Base-by-base conservation (phyloP, 352 stramenopile species). In the Aphanomyces euteiches region DNA sequence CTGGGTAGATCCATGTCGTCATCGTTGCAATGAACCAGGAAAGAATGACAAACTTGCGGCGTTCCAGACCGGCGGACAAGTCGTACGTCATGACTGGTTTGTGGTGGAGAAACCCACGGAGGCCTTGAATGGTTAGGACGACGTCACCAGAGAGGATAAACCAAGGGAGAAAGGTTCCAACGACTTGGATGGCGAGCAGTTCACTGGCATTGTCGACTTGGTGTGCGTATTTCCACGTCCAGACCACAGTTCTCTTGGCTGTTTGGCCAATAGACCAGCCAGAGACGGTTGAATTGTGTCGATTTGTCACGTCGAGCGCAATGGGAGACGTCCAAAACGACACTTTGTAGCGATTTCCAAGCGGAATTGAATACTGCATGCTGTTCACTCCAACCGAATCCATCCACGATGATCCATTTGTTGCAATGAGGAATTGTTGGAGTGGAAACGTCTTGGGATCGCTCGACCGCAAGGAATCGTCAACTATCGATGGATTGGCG, bases 191-290 rank as follows among this genome's bases (percentile, higher is more conserved):
- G 15, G 43, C 8, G 8, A 54, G 34, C n/a, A 70, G 39, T 8
- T 69, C 63, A 15, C n/a, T 63, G 6, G n/a, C 36, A 19, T 70
- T 70, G 4, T 47, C 64, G 8, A 70, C 64, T 13, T 47, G 8
- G 39, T 70, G 64, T 19, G 47, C 64, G 5, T 17, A 47, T 21
- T 45, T 41, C 64, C 64, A 70, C 10, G 41, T 36, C 1, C 36
- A 3, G 2, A 37, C 19, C 34, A 47, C 39, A 10, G n/a, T 21
- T 4, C 28, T 50, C 13, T 50, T 19, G 12, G 47, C 59, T 3
- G 10, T 21, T 12, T 34, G 12, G 36, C 63, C 63, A 10, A 37
- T 10, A 28, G n/a, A 59, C 39, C 41, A 69, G 5, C 63, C 8
- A 21, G 13, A 34, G 28, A 43, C 17, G 3, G n/a, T n/a, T n/a